These are phyloP conservation scores for Tubosaeta sp. DNA, from an alignment of 768 basidiomycete genomes.

Conservation along the genomic window DNA sequence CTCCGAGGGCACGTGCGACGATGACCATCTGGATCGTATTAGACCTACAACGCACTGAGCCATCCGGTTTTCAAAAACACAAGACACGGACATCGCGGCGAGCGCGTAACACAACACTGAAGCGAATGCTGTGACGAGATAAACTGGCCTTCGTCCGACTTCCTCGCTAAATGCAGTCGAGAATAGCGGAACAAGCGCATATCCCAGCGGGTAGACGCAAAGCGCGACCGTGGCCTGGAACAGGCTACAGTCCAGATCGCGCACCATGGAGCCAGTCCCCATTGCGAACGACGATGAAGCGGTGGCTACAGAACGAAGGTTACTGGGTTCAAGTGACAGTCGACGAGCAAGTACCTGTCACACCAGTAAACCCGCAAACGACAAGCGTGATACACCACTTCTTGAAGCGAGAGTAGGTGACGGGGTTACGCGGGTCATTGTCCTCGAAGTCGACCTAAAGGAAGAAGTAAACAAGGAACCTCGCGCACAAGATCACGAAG, in stretches of 20 bases:
- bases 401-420: slow-evolving; percentile 30
- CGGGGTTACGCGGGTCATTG: slow-evolving; percentile 36
- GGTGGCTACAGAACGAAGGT: slow-evolving; percentile 37
- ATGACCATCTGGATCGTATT: slow-evolving; percentile 53
- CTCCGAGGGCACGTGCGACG: slow-evolving; percentile 56
- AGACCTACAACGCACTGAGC: slow-evolving; percentile 22
- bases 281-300: slow-evolving; percentile 49
- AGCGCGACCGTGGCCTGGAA: slow-evolving; percentile 46
- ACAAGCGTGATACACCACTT: slow-evolving; percentile 39
- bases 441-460: slow-evolving; percentile 35
- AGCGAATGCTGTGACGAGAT: slow-evolving; percentile 45
- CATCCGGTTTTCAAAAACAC: not conserved
- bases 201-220: slow-evolving; percentile 55
- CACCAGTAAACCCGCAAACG: slow-evolving; percentile 28
- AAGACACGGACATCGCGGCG: slow-evolving; percentile 20
- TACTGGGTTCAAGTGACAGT: not conserved
- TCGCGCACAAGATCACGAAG: not conserved
- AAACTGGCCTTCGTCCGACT: slow-evolving; percentile 59
- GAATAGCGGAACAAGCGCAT: slow-evolving; percentile 57
- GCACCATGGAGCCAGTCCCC: slow-evolving; percentile 53
- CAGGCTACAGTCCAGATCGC: slow-evolving; percentile 38
- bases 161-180: slow-evolving; percentile 69
- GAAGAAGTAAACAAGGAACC: not conserved
- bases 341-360: slow-evolving; percentile 18
- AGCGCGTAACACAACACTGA: slow-evolving; percentile 41